These are phyloP conservation scores for Berkeleyomyces basicola DNA, from an alignment of 2,329 filamentous ascomycete species.

Conservation along the genomic window DNA sequence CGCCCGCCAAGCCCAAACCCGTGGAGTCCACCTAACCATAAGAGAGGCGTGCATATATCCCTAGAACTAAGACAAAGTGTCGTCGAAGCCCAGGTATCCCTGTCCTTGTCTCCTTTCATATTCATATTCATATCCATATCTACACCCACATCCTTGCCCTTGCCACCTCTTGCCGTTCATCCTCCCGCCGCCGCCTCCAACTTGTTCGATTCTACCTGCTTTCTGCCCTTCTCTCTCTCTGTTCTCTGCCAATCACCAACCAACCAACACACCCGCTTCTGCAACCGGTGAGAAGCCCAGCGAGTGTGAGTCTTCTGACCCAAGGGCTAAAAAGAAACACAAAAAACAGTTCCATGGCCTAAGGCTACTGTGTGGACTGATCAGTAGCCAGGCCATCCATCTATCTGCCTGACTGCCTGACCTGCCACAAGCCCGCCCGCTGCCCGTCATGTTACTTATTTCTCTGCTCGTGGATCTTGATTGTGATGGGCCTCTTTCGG, in stretches of 20 bases:
- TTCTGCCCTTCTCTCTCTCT: background rate
- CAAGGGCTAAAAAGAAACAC: background rate
- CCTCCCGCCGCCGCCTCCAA: background rate
- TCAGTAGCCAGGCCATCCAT: too few relatives aligned
- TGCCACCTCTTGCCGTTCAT: background rate
- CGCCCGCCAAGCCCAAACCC: too few relatives aligned
- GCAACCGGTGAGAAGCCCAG: background rate
- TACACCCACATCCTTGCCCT: background rate
- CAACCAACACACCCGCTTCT: background rate
- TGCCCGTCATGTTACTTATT: background rate
- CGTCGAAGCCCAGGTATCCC: too few relatives aligned
- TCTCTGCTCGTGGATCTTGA: too few relatives aligned
- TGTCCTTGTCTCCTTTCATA: too few relatives aligned
- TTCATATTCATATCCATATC: too few relatives aligned
- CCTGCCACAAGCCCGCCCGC: background rate
- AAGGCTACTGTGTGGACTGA: background rate
- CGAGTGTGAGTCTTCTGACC: background rate
- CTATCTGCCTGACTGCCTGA: too few relatives aligned
- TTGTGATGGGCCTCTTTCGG: too few relatives aligned
- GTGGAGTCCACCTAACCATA: background rate
- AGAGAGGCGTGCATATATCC: background rate
- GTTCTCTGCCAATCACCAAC: background rate
- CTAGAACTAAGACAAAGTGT: background rate
- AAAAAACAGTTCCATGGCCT: background rate
- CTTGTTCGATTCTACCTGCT: too few relatives aligned